phyloP scores from a whole-genome alignment of 2,329 filamentous ascomycete species.

The Pseudogymnoascus sp. region DNA sequence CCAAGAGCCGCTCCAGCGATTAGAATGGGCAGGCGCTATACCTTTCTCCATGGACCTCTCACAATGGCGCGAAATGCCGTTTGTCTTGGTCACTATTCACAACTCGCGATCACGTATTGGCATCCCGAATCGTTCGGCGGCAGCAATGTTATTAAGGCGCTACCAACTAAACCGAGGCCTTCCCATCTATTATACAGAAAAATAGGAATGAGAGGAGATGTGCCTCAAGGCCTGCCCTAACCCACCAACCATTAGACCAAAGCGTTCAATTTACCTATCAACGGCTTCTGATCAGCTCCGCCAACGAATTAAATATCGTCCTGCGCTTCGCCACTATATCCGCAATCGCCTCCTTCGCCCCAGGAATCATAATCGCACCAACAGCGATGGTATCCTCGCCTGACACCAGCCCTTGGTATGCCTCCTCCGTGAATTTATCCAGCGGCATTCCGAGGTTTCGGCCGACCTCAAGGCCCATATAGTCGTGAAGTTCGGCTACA shows the following conservation, averaged over 20 bases:
- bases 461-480: constrained; percentile 35
- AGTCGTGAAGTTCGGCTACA: constrained; percentile 35
- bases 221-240: neutral
- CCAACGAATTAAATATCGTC: neutral
- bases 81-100: neutral
- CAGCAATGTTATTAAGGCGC: neutral
- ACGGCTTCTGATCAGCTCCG: neutral
- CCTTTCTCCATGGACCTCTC: neutral
- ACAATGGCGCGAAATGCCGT: neutral
- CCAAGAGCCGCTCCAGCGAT: neutral
- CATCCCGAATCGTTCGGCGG: neutral
- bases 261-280: neutral
- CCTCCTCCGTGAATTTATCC: constrained; percentile 33
- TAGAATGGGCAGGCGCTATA: neutral
- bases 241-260: neutral
- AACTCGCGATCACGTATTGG: neutral
- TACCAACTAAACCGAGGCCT: neutral
- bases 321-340: neutral
- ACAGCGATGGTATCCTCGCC: constrained; percentile 19
- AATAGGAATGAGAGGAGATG: neutral
- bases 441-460: constrained; percentile 41
- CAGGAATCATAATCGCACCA: constrained; percentile 9
- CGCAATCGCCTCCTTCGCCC: neutral
- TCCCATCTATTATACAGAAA: neutral
- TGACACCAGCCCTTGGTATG: constrained; percentile 16